Evolutionary conservation across 2,329 filamentous ascomycete genomes (phyloP), one percentile per base, ranked within the genome.

Genomic region (Cryphonectria radicalis): DNA sequence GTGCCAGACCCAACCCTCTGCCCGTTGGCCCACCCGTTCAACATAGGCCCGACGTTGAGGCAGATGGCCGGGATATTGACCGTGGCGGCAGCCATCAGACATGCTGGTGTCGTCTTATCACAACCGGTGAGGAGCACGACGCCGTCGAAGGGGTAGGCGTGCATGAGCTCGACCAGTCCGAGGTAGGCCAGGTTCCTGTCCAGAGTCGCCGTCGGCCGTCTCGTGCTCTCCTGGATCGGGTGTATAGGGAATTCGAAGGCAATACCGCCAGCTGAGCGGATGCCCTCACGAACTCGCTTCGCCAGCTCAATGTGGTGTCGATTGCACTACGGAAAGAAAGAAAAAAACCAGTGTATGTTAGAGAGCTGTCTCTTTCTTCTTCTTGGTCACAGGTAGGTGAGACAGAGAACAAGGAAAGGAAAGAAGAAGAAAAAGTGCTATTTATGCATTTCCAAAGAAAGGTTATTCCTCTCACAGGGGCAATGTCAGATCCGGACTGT

Each of bases 1-100:
- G 80, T 82, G 0, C 85, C 85, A 0, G 83, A 82, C 13, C 85
- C 85, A 17, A 83, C 81, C 42, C 81, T 76, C 43, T 82, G 77
- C 8, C 78, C 80, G 35, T 81, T 79, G 14, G 80, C 73, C 73
- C 84, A 84, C 4, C 85, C 85, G 72, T 87, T 86, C 32, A 87
- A 77, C 85, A 87, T 87, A 1, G 85, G 85, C 1, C 85, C 85
- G 35, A 87, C 84, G 67, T 87, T 87, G 67, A 87, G 79, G 74
- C 83, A 85, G 67, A 86, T 83, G 11, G 84, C 82, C 1, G 85
- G 85, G 25, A 86, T 84, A 73, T 86, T 85, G 76, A 87, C 80
- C 2, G 84, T 86, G 55, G 84, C 84, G 5, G 85, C 84, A 19
- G 85, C 85, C 85, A 87, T 87, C 63, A 87, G 77, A 67, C 80